Evolutionary conservation across 2,329 filamentous ascomycete genomes (phyloP).

Genomic region (Aspergillus phoenicis): DNA sequence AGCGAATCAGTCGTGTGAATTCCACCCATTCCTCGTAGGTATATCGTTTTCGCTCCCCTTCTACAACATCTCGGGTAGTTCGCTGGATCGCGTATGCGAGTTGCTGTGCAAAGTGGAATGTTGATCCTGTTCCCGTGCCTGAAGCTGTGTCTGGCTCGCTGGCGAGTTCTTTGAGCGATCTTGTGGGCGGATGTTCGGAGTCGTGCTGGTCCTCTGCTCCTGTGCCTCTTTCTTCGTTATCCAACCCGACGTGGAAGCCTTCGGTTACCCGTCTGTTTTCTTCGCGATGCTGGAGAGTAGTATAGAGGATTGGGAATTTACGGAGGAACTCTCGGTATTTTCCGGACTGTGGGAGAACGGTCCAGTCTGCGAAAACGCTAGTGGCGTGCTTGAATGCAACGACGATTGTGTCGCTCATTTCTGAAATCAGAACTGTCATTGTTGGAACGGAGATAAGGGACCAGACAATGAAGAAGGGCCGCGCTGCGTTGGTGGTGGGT

Average conservation of each 20-base stretch:
- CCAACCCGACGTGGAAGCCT: slow-evolving; percentile 49
- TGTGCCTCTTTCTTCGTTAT: slow-evolving; percentile 31
- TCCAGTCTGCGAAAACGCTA: slow-evolving; percentile 64
- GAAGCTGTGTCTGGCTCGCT: slow-evolving; percentile 43
- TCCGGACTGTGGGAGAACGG: slow-evolving; percentile 64
- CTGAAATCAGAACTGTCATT: slow-evolving; percentile 82
- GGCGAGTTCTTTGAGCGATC: slow-evolving; percentile 50
- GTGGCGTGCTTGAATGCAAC: slow-evolving; percentile 64
- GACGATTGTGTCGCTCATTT: slow-evolving; percentile 83
- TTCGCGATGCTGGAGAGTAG: slow-evolving; percentile 43
- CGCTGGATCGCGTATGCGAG: slow-evolving; percentile 71
- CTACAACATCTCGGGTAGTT: slow-evolving; percentile 41
- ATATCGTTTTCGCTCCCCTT: slow-evolving; percentile 61
- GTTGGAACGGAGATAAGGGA: slow-evolving; percentile 81
- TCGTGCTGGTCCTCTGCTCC: neutral
- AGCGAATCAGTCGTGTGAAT: slow-evolving; percentile 73
- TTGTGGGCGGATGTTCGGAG: neutral
- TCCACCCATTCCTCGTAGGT: slow-evolving; percentile 84
- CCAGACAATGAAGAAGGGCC: slow-evolving; percentile 93
- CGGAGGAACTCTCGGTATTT: slow-evolving; percentile 56
- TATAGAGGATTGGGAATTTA: slow-evolving; percentile 46
- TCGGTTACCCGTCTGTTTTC: slow-evolving; percentile 49
- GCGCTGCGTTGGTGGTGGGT: slow-evolving; percentile 74
- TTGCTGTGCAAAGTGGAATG: slow-evolving; percentile 59
- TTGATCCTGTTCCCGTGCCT: neutral